A percentile compares a stretch with the other conserved stretches of the same genome.
phyloP scores from a whole-genome alignment of 2,329 filamentous ascomycete genomes.

The Fusarium temperatum region DNA sequence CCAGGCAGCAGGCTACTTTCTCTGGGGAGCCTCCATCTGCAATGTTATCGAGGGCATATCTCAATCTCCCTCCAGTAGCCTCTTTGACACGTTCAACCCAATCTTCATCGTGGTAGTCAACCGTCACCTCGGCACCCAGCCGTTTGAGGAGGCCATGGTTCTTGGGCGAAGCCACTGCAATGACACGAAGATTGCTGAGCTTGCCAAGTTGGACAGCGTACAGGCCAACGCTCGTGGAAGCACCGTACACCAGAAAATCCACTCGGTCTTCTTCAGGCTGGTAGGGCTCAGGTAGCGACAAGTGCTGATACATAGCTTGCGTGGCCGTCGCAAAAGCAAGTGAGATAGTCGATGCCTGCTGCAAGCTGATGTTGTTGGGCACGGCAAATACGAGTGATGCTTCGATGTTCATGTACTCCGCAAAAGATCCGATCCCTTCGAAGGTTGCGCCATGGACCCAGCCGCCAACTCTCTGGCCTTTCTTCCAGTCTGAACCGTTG shows the following conservation, averaged over 20 bases:
- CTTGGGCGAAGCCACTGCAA: conserved; percentile 1
- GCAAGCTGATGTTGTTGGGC: neutral
- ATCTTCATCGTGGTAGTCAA: neutral
- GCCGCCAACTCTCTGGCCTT: neutral
- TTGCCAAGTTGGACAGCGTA: conserved; percentile 11
- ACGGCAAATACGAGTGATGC: neutral
- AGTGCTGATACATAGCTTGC: neutral
- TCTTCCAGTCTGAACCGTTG: neutral
- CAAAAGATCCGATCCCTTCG: neutral
- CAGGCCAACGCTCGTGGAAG: conserved; percentile 5
- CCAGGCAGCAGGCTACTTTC: neutral
- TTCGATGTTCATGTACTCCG: neutral
- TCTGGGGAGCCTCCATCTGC: neutral
- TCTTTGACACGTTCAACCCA: conserved; percentile 1
- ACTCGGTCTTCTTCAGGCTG: rapidly evolving
- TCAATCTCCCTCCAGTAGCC: neutral
- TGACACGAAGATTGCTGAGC: neutral
- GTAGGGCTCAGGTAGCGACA: neutral
- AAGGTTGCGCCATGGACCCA: conserved; percentile 7
- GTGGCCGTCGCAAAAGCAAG: conserved; percentile 8
- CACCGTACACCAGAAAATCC: neutral
- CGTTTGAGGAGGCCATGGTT: neutral
- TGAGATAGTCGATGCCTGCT: conserved; percentile 4
- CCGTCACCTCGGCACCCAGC: neutral
- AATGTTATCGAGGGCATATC: conserved; percentile 2